Base-by-base conservation (phyloP, 1,284 basidiomycete species). In the Tremellales sp. region DNA sequence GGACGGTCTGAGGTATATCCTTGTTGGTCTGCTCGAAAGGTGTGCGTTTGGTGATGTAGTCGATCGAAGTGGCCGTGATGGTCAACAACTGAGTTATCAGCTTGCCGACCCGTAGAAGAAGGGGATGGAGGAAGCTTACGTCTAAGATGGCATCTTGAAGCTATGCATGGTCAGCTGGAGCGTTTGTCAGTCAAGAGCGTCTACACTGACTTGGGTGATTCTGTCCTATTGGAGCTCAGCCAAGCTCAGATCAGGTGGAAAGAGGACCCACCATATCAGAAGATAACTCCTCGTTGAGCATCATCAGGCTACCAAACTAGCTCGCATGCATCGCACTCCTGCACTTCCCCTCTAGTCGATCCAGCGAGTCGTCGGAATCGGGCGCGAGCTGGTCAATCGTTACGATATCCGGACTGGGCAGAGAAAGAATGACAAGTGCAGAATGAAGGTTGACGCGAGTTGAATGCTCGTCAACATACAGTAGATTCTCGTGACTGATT, bases 81-180 rank as follows among this genome's bases (percentile, higher is more conserved):
- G 67, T 68, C 40, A 74, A 55, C 24, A 74, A 64, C 72, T 74
- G 3, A 26, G n/a, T n/a, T 6, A 26, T 12, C 12, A 22, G 33
- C 44, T 3, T 40, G 41, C 3, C 2, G 35, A 8, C 21, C n/a
- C 22, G 45, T 24, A 23, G 11, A 19, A 4, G 31, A 11, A 8
- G 26, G 12, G 37, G 26, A 35, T n/a, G n/a, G n/a, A 13, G 8
- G 19, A 19, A 26, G 56, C 67, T 44, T 45, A 73, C 72, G 49
- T 70, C 67, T 59, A 73, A 57, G 42, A 74, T 72, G 48, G 72
- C 71, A 68, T 74, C 72, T 65, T 74, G 72, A 44, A 74, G 64
- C 63, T 74, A 31, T 26, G n/a, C n/a, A 22, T 12, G 4, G 36
- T 33, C 15, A 13, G 23, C 15, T 11, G 7, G n/a, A n/a, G 26